Evolutionary conservation across 352 stramenopile species (phyloP).

Genomic region (Pythium pyrilobum): DNA sequence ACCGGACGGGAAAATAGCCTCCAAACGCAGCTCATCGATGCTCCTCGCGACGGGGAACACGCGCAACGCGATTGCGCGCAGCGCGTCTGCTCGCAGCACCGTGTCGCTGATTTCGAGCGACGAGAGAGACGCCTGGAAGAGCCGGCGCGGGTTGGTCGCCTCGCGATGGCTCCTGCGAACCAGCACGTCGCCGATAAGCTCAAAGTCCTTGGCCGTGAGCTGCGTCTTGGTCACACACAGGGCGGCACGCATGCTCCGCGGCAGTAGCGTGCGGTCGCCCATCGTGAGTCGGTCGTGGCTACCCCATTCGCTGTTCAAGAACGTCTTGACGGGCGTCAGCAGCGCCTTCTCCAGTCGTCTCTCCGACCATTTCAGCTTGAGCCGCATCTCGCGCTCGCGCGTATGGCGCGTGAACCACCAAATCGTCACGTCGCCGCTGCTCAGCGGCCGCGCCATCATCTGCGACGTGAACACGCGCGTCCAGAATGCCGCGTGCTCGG

Average conservation of each 20-base stretch:
- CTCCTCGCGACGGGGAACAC: constrained; percentile 4
- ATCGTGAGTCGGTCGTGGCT: neutral
- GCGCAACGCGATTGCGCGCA: constrained; percentile 3
- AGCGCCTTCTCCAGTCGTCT: constrained; percentile 3
- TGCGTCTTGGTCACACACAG: constrained; percentile 6
- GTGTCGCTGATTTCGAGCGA: constrained; percentile 11
- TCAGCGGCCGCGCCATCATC: constrained; percentile 13
- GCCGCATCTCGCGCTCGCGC: constrained; percentile 2
- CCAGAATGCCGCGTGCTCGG: constrained; percentile 10
- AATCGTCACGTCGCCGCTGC: constrained; percentile 4
- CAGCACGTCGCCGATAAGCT: constrained; percentile 6
- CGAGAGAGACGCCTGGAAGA: constrained; percentile 1
- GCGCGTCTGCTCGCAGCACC: neutral
- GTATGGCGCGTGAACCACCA: constrained; percentile 6
- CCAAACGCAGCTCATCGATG: constrained; percentile 11
- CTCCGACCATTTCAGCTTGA: constrained; percentile 7
- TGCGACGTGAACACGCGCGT: constrained; percentile 14
- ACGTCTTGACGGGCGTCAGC: neutral
- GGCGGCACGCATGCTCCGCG: constrained; percentile 1
- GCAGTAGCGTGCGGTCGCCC: neutral
- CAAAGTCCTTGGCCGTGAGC: constrained; percentile 1
- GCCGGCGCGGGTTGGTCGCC: no score
- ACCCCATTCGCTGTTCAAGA: neutral
- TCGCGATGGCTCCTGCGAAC: neutral
- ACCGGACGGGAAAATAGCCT: constrained; percentile 9